phyloP scores from a whole-genome alignment of 257 asterid species.

The Lavandula angustifolia region DNA sequence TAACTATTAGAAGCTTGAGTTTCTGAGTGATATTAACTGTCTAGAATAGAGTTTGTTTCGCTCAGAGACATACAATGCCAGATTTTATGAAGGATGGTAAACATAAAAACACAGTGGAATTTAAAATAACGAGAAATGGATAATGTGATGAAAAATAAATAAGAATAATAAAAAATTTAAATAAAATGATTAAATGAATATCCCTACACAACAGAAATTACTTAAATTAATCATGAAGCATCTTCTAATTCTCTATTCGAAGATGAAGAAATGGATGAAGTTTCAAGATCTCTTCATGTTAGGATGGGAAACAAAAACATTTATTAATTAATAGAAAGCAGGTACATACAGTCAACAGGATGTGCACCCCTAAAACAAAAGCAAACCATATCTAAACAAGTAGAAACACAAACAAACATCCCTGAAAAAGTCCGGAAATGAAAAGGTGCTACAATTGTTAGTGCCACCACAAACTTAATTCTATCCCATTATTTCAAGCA shows the following conservation, averaged over 20 bases:
- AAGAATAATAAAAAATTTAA: too few relatives aligned
- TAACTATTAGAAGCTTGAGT: conserved; percentile 8
- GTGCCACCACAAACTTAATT: not conserved
- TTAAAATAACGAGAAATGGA: not conserved
- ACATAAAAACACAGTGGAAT: not conserved
- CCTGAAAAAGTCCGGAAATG: conserved; percentile 5
- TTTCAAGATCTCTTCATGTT: not conserved
- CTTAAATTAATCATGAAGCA: not conserved
- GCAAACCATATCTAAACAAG: not conserved
- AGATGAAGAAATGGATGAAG: not conserved
- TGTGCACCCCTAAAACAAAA: not conserved
- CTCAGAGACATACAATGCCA: not conserved
- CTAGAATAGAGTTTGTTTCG: not conserved
- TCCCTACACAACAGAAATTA: too few relatives aligned
- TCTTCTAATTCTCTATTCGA: conserved; percentile 8
- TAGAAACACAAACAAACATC: not conserved
- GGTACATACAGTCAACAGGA: not conserved
- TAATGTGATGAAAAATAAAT: too few relatives aligned
- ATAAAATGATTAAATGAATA: too few relatives aligned
- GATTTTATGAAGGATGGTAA: not conserved
- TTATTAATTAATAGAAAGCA: not conserved
- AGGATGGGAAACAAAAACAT: not conserved
- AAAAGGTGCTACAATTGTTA: not conserved
- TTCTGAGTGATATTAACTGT: not conserved
- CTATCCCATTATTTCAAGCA: not conserved